Evolutionary conservation across 495 filamentous ascomycete species (phyloP).

Genomic region (Aspergillus indologenus): DNA sequence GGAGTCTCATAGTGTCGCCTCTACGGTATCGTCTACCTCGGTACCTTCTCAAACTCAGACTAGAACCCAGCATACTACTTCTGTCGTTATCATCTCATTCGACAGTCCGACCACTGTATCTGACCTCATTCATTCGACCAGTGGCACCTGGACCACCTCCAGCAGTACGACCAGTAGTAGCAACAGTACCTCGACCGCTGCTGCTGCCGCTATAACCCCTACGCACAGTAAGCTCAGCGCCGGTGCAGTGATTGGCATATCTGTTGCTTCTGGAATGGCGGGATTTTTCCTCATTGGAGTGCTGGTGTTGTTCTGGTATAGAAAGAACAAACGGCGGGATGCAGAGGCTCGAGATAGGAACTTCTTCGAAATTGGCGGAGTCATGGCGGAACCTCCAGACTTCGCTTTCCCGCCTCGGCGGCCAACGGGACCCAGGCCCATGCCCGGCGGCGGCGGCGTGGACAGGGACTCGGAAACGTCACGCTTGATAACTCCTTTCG

Average conservation of each 20-base stretch:
- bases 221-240: conserved; percentile 25
- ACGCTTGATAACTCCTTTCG: conserved; percentile 22
- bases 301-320: conserved; percentile 35
- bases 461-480: conserved; percentile 16
- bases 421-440: conserved; percentile 18
- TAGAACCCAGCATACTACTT: conserved; percentile 7
- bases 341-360: conserved; percentile 22
- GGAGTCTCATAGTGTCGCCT: not conserved
- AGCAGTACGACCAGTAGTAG: conserved; percentile 10
- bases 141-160: conserved; percentile 5
- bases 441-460: conserved; percentile 11
- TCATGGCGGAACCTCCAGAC: conserved; percentile 41
- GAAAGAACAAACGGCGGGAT: conserved; percentile 28
- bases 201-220: not conserved
- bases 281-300: conserved; percentile 39
- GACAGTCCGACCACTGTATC: conserved; percentile 14
- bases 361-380: conserved; percentile 44
- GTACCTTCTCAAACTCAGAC: conserved; percentile 4
- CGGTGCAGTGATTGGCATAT: conserved; percentile 41
- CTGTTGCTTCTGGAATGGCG: conserved; percentile 39
- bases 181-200: not conserved
- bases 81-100: conserved; percentile 13
- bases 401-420: conserved; percentile 28
- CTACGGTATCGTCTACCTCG: conserved; percentile 12
- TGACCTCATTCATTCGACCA: conserved; percentile 4